These are phyloP conservation scores for Amanita muscaria DNA, from an alignment of 768 basidiomycete genomes.

Conservation along the genomic window DNA sequence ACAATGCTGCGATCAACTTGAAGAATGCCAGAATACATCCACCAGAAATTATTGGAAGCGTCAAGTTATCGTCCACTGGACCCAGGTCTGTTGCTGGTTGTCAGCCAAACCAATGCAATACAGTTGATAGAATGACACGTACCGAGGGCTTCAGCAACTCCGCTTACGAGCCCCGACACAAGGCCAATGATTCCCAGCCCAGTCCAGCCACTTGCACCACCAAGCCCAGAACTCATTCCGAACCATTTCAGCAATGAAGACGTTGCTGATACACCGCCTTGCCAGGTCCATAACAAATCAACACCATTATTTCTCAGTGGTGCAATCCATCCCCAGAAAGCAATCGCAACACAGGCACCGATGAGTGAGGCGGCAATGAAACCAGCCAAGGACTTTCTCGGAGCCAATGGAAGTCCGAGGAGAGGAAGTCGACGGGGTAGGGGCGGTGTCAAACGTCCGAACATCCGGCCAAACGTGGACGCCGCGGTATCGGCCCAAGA, in stretches of 20 bases:
- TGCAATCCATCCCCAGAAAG: conserved; percentile 64
- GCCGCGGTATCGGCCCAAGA: conserved; percentile 96
- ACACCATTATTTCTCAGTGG: conserved; percentile 30
- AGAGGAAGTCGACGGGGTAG: conserved; percentile 33
- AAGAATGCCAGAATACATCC: conserved; percentile 42
- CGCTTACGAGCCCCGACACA: conserved; percentile 70
- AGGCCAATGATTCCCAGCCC: conserved; percentile 50
- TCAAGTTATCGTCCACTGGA: conserved; percentile 81
- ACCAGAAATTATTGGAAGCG: conserved; percentile 81
- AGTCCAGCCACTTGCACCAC: conserved; percentile 29
- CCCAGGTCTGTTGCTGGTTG: conserved; percentile 55
- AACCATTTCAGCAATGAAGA: conserved; percentile 12
- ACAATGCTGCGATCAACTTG: conserved; percentile 28
- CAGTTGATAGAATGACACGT: conserved; percentile 20
- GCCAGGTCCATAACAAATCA: conserved; percentile 50
- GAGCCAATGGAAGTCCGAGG: conserved; percentile 59
- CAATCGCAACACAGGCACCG: conserved; percentile 53
- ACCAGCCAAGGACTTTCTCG: conserved; percentile 78
- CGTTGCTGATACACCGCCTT: conserved; percentile 33
- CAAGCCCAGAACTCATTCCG: conserved; percentile 11
- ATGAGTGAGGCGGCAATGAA: conserved; percentile 73
- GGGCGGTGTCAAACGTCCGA: conserved; percentile 56
- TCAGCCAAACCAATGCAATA: conserved; percentile 4
- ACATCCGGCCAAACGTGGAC: conserved; percentile 85
- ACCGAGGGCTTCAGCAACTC: conserved; percentile 87